Evolutionary conservation across 208 protist genomes (phyloP).

Genomic region (Phytomonas sp.): DNA sequence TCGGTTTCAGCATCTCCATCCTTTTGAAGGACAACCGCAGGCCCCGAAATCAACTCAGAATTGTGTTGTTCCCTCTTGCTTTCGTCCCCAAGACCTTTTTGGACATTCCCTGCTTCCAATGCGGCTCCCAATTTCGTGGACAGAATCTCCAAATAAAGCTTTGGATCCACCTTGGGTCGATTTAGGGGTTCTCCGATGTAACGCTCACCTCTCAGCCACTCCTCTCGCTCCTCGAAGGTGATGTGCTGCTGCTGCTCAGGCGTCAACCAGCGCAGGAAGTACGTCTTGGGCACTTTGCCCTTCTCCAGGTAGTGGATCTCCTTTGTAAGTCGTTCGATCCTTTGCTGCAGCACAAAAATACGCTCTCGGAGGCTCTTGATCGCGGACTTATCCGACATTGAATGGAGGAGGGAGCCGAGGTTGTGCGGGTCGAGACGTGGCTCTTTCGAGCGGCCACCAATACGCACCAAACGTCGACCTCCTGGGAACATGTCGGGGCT

Average conservation of each 20-base stretch:
- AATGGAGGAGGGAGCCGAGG: constrained; percentile 51
- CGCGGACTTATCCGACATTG: constrained; percentile 37
- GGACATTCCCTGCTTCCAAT: constrained; percentile 4
- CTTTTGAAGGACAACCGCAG: background rate
- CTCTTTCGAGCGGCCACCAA: constrained; percentile 78
- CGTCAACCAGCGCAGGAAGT: constrained; percentile 86
- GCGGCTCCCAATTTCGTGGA: constrained; percentile 29
- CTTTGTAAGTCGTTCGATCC: constrained; percentile 68
- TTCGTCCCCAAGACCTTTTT: background rate
- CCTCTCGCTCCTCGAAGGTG: constrained; percentile 74
- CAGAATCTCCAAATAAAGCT: constrained; percentile 37
- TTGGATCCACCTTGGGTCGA: constrained; percentile 11
- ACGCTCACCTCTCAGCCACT: constrained; percentile 60
- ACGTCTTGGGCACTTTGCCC: constrained; percentile 62
- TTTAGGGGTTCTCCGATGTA: constrained; percentile 33
- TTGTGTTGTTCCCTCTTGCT: constrained; percentile 7
- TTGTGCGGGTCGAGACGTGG: constrained; percentile 66
- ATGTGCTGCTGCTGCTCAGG: constrained; percentile 64
- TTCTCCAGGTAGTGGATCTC: constrained; percentile 80
- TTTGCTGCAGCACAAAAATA: constrained; percentile 61
- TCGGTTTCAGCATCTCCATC: constrained; percentile 37
- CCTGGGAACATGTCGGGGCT: constrained; percentile 49
- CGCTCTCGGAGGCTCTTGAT: constrained; percentile 79
- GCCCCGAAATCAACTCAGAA: background rate
- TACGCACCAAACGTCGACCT: constrained; percentile 75